Evolutionary conservation across 2,329 filamentous ascomycete genomes (phyloP).

Genomic region (Aspergillus eucalypticola): DNA sequence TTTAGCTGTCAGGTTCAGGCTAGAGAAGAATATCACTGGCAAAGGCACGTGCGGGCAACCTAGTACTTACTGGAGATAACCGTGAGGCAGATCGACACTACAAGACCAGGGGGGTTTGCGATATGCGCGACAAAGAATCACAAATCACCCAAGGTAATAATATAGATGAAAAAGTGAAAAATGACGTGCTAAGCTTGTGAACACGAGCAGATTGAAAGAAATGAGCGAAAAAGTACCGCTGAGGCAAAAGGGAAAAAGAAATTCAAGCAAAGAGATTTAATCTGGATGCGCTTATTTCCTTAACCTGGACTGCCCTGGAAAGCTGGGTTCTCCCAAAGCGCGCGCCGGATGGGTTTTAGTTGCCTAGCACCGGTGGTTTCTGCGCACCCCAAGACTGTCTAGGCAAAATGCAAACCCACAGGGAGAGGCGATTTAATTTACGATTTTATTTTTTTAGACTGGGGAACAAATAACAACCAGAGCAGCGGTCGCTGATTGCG

Average conservation of each 20-base stretch:
- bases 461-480: neutral
- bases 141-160: too few relatives aligned
- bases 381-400: neutral
- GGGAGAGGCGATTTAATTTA: neutral
- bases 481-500: neutral
- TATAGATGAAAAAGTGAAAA: neutral
- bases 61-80: neutral
- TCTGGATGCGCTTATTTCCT: slow-evolving; percentile 5
- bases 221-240: neutral
- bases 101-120: slow-evolving; percentile 5
- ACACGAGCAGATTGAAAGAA: neutral
- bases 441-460: neutral
- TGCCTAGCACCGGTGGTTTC: neutral
- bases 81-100: slow-evolving; percentile 2
- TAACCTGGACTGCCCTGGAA: neutral
- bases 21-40: neutral
- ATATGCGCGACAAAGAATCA: neutral
- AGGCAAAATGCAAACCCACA: too few relatives aligned
- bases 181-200: neutral
- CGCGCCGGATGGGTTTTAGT: neutral
- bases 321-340: neutral
- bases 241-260: neutral
- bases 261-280: neutral
- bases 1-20: neutral
- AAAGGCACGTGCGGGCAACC: neutral